Evolutionary conservation across 192 early-diverging fungal genomes (phyloP).

Genomic region (Phycomyces nitens): DNA sequence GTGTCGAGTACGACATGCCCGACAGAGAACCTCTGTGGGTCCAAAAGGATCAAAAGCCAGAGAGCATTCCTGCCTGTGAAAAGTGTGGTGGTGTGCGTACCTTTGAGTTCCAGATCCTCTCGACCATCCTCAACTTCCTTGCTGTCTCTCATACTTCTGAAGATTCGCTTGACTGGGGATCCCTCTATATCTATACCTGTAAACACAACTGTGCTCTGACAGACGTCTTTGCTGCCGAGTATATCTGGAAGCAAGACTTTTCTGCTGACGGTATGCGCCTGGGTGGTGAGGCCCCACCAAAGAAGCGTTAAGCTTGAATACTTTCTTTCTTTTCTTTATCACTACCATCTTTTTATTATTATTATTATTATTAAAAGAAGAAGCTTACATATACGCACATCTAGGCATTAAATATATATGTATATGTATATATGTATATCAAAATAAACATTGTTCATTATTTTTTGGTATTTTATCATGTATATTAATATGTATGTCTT

Average conservation of each 20-base stretch:
- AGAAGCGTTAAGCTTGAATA: background rate
- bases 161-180: conserved; percentile 88
- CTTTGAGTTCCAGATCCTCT: conserved; percentile 95
- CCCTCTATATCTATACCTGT: conserved; percentile 84
- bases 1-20: conserved; percentile 56
- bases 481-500: no score
- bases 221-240: conserved; percentile 60
- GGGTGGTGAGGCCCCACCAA: background rate
- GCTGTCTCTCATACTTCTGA: conserved; percentile 63
- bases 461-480: no score
- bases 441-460: no score
- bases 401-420: no score
- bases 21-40: conserved; percentile 75
- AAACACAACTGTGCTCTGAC: conserved; percentile 69
- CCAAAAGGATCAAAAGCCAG: conserved; percentile 63
- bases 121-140: conserved; percentile 71
- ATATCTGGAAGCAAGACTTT: conserved; percentile 78
- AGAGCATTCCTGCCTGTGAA: conserved; percentile 63
- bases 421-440: no score
- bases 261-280: conserved; percentile 70
- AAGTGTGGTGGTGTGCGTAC: conserved; percentile 67
- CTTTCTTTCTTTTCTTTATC: background rate
- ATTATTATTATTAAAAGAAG: no score
- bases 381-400: no score
- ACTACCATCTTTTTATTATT: no score